A percentile compares a stretch with the other conserved stretches of the same genome.
phyloP scores from a whole-genome alignment of 1,139 yeast genomes.

The Barnettozyma hawaiiensis region DNA sequence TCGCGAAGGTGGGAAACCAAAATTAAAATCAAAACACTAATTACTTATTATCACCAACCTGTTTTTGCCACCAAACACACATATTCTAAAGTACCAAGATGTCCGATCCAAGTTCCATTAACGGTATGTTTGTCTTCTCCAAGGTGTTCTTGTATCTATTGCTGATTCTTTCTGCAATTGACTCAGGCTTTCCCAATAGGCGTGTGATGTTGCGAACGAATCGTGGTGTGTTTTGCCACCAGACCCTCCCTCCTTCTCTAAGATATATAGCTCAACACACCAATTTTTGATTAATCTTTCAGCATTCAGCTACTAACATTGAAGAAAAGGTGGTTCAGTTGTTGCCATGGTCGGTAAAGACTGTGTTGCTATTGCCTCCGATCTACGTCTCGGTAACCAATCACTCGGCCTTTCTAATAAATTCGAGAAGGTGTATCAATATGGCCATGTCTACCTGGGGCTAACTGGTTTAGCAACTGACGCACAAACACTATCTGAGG shows the following conservation, averaged over 20 bases:
- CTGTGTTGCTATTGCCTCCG: slow-evolving; percentile 97
- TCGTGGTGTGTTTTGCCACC: background rate
- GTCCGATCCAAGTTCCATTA: slow-evolving; percentile 53
- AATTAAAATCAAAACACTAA: background rate
- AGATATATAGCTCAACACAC: too few species aligned
- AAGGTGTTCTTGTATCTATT: background rate
- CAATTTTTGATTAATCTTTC: background rate
- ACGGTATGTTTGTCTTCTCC: slow-evolving; percentile 33
- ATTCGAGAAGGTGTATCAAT: slow-evolving; percentile 85
- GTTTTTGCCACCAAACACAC: background rate
- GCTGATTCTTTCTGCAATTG: background rate
- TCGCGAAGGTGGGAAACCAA: slow-evolving; percentile 3
- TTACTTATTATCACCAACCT: background rate
- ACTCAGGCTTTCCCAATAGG: background rate
- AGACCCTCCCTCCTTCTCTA: too few species aligned
- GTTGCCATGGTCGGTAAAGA: slow-evolving; percentile 99
- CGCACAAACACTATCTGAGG: slow-evolving; percentile 78
- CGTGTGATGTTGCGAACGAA: too few species aligned
- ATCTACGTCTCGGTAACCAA: slow-evolving; percentile 89
- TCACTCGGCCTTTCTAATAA: slow-evolving; percentile 88
- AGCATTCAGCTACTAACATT: slow-evolving; percentile 1
- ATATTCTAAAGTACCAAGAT: slow-evolving; percentile 24
- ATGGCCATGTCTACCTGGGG: slow-evolving; percentile 83
- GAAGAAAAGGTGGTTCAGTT: slow-evolving; percentile 74
- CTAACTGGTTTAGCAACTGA: slow-evolving; percentile 95